A percentile compares a stretch with the other conserved stretches of the same genome.
Evolutionary conservation across 2,329 filamentous ascomycete species (phyloP).

Genomic region (Akanthomyces dipterigenus): DNA sequence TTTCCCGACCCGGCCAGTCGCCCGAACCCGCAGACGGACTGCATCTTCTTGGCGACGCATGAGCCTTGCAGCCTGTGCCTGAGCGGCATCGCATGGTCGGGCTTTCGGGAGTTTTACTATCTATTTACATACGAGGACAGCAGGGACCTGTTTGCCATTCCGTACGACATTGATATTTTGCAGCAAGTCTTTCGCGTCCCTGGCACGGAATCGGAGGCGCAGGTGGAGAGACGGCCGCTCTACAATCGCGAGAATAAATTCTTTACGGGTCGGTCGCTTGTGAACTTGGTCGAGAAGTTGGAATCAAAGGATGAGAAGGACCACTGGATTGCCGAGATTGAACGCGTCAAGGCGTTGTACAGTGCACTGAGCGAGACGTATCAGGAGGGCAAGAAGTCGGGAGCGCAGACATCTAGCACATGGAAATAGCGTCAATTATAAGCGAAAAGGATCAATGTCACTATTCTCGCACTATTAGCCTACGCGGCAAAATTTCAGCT

Average conservation of each 20-base stretch:
- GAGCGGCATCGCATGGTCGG: constrained; percentile 51
- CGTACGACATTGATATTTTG: constrained; percentile 52
- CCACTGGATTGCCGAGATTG: constrained; percentile 34
- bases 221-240: constrained; percentile 32
- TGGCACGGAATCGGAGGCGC: constrained; percentile 31
- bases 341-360: constrained; percentile 43
- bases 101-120: constrained; percentile 51
- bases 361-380: constrained; percentile 40
- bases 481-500: neutral
- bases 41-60: constrained; percentile 52
- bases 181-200: constrained; percentile 47
- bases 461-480: no score
- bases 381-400: constrained; percentile 39
- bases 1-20: constrained; percentile 29
- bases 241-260: constrained; percentile 53
- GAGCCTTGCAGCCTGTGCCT: constrained; percentile 53
- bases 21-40: constrained; percentile 35
- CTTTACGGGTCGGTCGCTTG: constrained; percentile 39
- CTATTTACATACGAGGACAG: constrained; percentile 55
- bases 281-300: constrained; percentile 33
- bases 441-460: no score
- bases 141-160: constrained; percentile 47
- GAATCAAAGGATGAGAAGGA: constrained; percentile 26
- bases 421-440: constrained; percentile 32
- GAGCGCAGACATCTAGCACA: constrained; percentile 38